Base-by-base conservation (phyloP, 257 asterid genomes). In the Mitragyna speciosa region DNA sequence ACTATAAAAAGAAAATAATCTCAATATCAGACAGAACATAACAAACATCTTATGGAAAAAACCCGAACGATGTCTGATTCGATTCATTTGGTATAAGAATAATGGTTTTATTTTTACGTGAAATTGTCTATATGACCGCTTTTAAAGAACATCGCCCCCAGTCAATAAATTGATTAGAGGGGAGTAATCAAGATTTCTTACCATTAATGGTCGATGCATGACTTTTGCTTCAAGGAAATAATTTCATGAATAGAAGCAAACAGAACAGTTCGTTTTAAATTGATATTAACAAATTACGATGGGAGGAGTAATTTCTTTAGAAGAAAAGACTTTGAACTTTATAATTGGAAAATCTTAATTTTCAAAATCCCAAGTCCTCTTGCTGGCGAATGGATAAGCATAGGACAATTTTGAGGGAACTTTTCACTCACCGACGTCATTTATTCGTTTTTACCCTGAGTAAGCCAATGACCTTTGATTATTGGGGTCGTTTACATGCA, bases 401-500 rank as follows among this genome's bases (percentile, higher is more conserved):
- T 45, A 22, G 31, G 10, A 28, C 22, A 59, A 24, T 59, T 36
- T 33, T 33, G 72, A 16, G 9, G 2, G 2, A 7, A 3, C 17
- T 69, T 68, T 41, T 20, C 20, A 41, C 19, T 45, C 59, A 12
- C 75, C 59, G 41, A 45, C 58, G 39, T 12, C 75, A 72, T 47
- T 26, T 10, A 72, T 47, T 11, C 75, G 45, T 70, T 26, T 70
- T 70, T 28, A 45, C 36, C 59, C 14, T 26, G 76, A 26, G 0
- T 28, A 36, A 48, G 15, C 16, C 43, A 48, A 72, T 2, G 56
- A 28, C 6, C 54, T 43, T 39, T 26, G 59, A 24, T 43, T n/a
- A 22, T 41, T 39, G 72, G 73, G 73, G 72, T 67, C 4, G 30
- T 61, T 58, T 73, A 74, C 72, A 63, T 74, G 58, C 58, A 36